Evolutionary conservation across 805 yeast genomes (phyloP), one percentile per base, ranked within the genome.

Genomic region (Pichia thaimueangensis): DNA sequence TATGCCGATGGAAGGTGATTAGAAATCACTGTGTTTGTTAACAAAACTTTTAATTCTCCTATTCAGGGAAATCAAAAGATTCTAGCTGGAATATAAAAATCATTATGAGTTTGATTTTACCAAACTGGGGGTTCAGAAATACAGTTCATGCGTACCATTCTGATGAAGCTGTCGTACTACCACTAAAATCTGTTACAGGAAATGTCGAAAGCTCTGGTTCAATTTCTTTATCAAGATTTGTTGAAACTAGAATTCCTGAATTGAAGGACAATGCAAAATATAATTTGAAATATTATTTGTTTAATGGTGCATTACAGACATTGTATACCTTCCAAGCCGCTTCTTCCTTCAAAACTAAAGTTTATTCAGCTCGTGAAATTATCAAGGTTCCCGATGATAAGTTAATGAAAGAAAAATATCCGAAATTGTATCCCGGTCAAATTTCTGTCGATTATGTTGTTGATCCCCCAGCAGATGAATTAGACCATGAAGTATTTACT

Each of bases 371-470:
- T 33, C 57, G 80, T 41, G 57, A 67, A 24, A 51, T 74, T 6
- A 52, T 74, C 20, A 70, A 73, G 1, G 52, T 60, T 34, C 31
- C 48, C 6, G 53, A 50, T 4, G 49, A 51, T 11, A 34, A 42
- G 8, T 31, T 31, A 2, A n/a, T 9, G 13, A 45, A 41, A 6
- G 44, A 54, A 5, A 28, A 37, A 8, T 57, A 47, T 30, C 27
- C 23, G 1, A 49, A 59, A 32, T 43, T 60, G 17, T 32, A 42
- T 10, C 42, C 50, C 2, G 71, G 75, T 45, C 71, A 76, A 23
- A 60, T 73, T 41, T 67, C 79, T 7, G 57, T 71, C 2, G 81
- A 76, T 52, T 73, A 65, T 50, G 78, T 68, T n/a, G 68, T 66
- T 20, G 49, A 55, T 10, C 60, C 60, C 2, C 37, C 47, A 20